These are phyloP conservation scores for Viola odorata DNA, from an alignment of 345 rosid genomes.

Conservation along the genomic window DNA sequence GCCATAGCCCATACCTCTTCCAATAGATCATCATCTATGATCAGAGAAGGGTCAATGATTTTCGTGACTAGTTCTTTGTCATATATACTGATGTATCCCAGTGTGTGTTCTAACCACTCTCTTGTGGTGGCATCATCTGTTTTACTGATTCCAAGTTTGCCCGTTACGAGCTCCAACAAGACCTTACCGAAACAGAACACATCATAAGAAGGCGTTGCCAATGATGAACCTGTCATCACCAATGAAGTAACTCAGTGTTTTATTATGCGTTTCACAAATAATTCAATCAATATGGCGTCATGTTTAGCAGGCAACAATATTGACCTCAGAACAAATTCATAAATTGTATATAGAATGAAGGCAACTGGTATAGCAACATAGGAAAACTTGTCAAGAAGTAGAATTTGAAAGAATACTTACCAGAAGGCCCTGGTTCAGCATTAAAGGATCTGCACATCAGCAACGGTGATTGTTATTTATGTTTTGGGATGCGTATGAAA, in stretches of 20 bases:
- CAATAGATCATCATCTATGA: constrained; percentile 81
- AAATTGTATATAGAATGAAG: neutral
- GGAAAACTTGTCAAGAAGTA: neutral
- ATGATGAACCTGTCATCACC: constrained; percentile 40
- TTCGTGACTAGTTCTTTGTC: constrained; percentile 87
- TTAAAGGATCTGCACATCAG: constrained; percentile 65
- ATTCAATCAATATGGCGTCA: no score
- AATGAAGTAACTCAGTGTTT: constrained; percentile 12
- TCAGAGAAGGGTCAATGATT: constrained; percentile 73
- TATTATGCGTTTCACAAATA: neutral
- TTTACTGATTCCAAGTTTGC: constrained; percentile 72
- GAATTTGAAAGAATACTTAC: constrained; percentile 29
- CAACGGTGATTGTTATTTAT: constrained; percentile 1
- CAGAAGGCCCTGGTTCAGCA: constrained; percentile 62
- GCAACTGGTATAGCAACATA: neutral
- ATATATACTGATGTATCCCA: constrained; percentile 60
- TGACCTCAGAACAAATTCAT: constrained; percentile 5
- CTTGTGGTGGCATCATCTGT: constrained; percentile 46
- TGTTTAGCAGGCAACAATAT: no score
- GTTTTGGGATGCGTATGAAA: neutral
- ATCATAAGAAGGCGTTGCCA: constrained; percentile 70
- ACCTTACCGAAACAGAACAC: constrained; percentile 97
- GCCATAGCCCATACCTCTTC: constrained; percentile 99
- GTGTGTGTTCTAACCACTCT: constrained; percentile 67
- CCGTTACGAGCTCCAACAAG: constrained; percentile 87